A percentile compares a stretch with the other conserved stretches of the same genome.
These are phyloP conservation scores for Camelina neglecta DNA, from an alignment of 345 rosid species.

Conservation along the genomic window DNA sequence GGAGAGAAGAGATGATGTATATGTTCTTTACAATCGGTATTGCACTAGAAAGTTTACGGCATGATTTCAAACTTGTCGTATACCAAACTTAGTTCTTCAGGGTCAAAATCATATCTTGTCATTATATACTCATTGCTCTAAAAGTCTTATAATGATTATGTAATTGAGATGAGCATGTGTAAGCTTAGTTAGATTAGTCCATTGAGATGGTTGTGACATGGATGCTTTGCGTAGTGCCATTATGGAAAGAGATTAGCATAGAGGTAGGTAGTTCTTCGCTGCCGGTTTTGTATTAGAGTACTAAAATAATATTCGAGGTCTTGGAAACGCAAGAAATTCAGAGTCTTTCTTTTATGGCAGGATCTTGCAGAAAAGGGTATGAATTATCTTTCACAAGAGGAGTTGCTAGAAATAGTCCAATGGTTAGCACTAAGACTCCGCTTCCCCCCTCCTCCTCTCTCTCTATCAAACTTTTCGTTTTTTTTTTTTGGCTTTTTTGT, in stretches of 20 bases:
- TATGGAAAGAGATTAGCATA: neutral
- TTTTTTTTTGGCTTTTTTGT: neutral
- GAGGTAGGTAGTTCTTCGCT: neutral
- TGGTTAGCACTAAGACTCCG: constrained; percentile 23
- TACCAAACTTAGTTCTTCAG: neutral
- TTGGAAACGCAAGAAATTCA: neutral
- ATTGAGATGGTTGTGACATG: neutral
- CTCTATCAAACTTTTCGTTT: neutral
- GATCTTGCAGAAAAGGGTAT: constrained; percentile 8
- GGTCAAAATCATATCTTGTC: neutral
- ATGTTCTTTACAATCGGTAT: neutral
- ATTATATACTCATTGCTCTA: neutral
- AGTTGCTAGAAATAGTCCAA: constrained; percentile 31
- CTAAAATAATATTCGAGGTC: neutral
- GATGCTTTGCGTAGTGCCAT: neutral
- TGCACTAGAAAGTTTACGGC: neutral
- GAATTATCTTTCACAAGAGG: constrained; percentile 26
- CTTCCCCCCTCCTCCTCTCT: neutral
- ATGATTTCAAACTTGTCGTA: neutral
- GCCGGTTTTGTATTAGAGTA: neutral
- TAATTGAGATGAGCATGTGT: neutral
- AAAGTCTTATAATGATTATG: neutral
- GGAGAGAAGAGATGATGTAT: neutral
- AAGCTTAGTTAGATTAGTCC: constrained; percentile 4
- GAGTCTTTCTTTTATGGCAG: constrained; percentile 31